These are phyloP conservation scores for Calonectria hongkongensis DNA, from an alignment of 2,329 filamentous ascomycete species.

Conservation along the genomic window DNA sequence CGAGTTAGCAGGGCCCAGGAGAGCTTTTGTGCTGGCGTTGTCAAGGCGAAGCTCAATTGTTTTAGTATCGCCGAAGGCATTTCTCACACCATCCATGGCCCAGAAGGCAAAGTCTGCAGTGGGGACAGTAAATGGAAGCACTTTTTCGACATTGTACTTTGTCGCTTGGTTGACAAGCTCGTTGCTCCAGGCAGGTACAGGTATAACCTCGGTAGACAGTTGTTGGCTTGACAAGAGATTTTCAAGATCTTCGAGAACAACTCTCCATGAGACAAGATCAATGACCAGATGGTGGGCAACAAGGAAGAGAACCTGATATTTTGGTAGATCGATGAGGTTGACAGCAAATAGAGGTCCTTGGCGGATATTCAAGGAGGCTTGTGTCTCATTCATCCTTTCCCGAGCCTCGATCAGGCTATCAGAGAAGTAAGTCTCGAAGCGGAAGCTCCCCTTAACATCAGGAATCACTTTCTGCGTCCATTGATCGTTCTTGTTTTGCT, in stretches of 20 bases:
- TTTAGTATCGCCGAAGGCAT: constrained; percentile 29
- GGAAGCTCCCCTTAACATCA: neutral
- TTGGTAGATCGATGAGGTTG: constrained; percentile 7
- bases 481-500: neutral
- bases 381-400: neutral
- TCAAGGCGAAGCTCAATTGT: constrained; percentile 34
- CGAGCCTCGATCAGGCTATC: neutral
- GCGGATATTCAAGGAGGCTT: constrained; percentile 34
- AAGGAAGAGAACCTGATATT: constrained; percentile 27
- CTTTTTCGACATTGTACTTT: neutral
- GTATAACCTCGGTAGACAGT: constrained; percentile 2
- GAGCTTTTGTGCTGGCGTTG: neutral
- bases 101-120: constrained; percentile 11
- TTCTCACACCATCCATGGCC: constrained; percentile 6
- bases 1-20: constrained; percentile 34
- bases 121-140: constrained; percentile 3
- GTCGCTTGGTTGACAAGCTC: constrained; percentile 2
- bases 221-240: constrained; percentile 24
- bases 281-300: constrained; percentile 40
- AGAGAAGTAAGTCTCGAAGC: constrained; percentile 1
- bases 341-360: constrained; percentile 34
- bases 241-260: constrained; percentile 36
- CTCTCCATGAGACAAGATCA: constrained; percentile 42
- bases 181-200: constrained; percentile 14
- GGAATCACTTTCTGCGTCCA: constrained; percentile 18